phyloP scores from a whole-genome alignment of 1,139 yeast genomes.

The Kazachstania sp. region DNA sequence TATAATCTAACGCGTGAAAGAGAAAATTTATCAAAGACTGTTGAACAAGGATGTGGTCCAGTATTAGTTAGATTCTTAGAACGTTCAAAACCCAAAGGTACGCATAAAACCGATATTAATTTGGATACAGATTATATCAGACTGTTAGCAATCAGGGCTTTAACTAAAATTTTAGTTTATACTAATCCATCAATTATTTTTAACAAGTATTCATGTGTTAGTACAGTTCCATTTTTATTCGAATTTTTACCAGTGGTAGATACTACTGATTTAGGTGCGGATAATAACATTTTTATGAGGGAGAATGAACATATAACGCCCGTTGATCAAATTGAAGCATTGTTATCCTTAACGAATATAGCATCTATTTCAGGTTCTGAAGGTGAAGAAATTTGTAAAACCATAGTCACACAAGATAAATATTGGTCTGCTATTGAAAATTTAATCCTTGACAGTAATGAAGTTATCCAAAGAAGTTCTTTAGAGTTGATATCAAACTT shows the following conservation, averaged over 20 bases:
- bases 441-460: conserved; percentile 29
- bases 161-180: conserved; percentile 22
- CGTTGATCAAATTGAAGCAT: conserved; percentile 38
- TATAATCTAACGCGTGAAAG: conserved; percentile 22
- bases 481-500: conserved; percentile 27
- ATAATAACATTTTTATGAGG: neutral
- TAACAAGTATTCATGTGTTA: conserved; percentile 25
- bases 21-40: conserved; percentile 14
- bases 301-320: conserved; percentile 13
- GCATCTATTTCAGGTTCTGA: conserved; percentile 35
- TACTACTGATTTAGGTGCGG: conserved; percentile 1
- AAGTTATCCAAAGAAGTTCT: conserved; percentile 23
- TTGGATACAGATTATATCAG: conserved; percentile 6
- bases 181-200: conserved; percentile 27
- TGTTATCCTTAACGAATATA: conserved; percentile 42
- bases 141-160: conserved; percentile 21
- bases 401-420: conserved; percentile 26
- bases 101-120: neutral
- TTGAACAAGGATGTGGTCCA: conserved; percentile 25
- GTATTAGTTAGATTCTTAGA: conserved; percentile 19
- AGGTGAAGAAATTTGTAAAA: conserved; percentile 30
- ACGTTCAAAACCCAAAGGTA: neutral
- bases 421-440: conserved; percentile 36
- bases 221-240: conserved; percentile 25
- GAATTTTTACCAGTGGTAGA: conserved; percentile 18